Evolutionary conservation across 106 monocot genomes (phyloP).

Genomic region (Dendrobium nobile): DNA sequence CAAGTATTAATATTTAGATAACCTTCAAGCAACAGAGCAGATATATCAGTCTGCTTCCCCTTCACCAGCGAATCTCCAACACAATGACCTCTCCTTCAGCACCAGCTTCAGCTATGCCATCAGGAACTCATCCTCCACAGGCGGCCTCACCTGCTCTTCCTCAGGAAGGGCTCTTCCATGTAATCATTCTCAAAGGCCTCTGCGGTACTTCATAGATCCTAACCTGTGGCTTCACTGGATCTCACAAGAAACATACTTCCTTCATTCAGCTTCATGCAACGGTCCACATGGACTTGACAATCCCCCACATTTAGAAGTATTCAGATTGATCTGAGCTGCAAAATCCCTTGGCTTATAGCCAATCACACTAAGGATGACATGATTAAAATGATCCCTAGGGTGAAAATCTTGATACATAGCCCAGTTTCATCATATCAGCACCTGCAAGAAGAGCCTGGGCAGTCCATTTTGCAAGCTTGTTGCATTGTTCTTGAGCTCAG

Average conservation of each 20-base stretch:
- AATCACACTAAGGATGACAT: slow-evolving; percentile 74
- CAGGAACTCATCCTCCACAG: slow-evolving; percentile 34
- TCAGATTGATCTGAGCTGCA: slow-evolving; percentile 91
- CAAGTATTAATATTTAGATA: not conserved
- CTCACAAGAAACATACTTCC: slow-evolving; percentile 99
- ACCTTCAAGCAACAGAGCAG: slow-evolving; percentile 23
- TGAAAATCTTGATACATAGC: slow-evolving; percentile 86
- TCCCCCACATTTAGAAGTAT: slow-evolving; percentile 97
- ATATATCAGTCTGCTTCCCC: slow-evolving; percentile 23
- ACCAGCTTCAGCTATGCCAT: slow-evolving; percentile 20
- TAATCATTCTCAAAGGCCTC: slow-evolving; percentile 99
- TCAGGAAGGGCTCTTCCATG: slow-evolving; percentile 96
- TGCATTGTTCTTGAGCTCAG: no score
- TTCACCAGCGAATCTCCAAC: slow-evolving; percentile 10
- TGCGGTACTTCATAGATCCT: slow-evolving; percentile 92
- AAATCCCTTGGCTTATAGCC: slow-evolving; percentile 93
- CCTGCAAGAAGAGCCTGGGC: no score
- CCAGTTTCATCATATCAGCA: slow-evolving; percentile 99
- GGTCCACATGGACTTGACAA: slow-evolving; percentile 92
- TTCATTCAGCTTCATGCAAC: slow-evolving; percentile 92
- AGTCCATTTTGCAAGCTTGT: no score
- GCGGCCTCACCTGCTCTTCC: slow-evolving; percentile 88
- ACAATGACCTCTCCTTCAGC: slow-evolving; percentile 35
- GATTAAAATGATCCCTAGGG: slow-evolving; percentile 79
- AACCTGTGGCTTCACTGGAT: slow-evolving; percentile 86